These are phyloP conservation scores for Coniochaeta sp. DNA, from an alignment of 2,329 filamentous ascomycete species.

Conservation along the genomic window DNA sequence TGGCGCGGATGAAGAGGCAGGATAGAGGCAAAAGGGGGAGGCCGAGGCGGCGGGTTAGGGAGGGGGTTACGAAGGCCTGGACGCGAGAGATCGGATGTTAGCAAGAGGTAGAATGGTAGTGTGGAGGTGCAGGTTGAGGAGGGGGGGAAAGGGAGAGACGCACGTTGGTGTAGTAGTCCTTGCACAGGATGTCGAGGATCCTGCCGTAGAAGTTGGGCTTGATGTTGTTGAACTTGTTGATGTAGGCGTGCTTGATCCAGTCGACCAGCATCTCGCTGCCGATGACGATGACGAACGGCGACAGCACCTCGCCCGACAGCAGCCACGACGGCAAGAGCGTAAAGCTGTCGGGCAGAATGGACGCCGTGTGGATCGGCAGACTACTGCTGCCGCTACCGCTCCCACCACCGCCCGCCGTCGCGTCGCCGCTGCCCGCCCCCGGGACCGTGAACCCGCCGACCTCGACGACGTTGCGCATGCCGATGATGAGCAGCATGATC, in stretches of 20 bases:
- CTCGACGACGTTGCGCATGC: conserved; percentile 91
- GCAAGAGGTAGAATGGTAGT: not conserved
- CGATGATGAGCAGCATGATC: conserved; percentile 96
- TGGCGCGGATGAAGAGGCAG: conserved; percentile 90
- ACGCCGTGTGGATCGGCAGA: conserved; percentile 57
- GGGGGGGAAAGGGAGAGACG: conserved; percentile 19
- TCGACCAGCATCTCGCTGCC: conserved; percentile 97
- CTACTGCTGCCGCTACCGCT: too few species aligned
- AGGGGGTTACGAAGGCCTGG: conserved; percentile 82
- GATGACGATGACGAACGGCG: conserved; percentile 87
- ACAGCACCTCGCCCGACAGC: conserved; percentile 75
- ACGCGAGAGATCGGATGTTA: conserved; percentile 9
- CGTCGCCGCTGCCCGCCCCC: conserved; percentile 37
- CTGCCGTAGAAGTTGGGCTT: conserved; percentile 83
- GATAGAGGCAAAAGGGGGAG: conserved; percentile 87
- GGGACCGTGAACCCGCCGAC: conserved; percentile 73
- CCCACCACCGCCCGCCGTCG: too few species aligned
- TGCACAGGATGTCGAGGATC: conserved; percentile 88
- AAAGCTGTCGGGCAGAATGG: conserved; percentile 84
- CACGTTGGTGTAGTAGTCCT: conserved; percentile 95
- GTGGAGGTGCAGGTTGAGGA: not conserved
- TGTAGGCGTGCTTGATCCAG: conserved; percentile 94
- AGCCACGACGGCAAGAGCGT: conserved; percentile 78
- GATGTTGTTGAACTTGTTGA: conserved; percentile 97
- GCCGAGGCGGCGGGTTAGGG: conserved; percentile 81